A percentile compares a stretch with the other conserved stretches of the same genome.
Evolutionary conservation across 108 stramenopile genomes (phyloP).

Genomic region (Pelagomonas calceolata): DNA sequence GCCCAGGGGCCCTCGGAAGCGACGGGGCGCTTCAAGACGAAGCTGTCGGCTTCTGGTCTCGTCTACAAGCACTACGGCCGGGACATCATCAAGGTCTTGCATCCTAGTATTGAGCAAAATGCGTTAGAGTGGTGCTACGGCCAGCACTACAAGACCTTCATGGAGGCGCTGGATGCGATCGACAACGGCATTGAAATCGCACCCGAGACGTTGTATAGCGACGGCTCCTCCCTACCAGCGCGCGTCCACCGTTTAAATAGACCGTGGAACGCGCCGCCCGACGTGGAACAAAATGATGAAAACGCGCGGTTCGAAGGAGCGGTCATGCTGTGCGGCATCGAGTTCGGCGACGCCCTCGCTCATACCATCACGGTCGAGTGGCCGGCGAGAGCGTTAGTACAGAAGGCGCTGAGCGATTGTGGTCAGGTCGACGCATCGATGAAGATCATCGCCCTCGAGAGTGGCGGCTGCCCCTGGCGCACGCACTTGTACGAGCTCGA

Average conservation of each 20-base stretch:
- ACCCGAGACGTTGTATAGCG: constrained; percentile 53
- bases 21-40: constrained; percentile 57
- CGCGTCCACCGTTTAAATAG: constrained; percentile 80
- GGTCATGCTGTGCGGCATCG: constrained; percentile 64
- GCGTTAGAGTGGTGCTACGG: constrained; percentile 49
- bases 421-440: constrained; percentile 59
- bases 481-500: constrained; percentile 85
- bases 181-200: constrained; percentile 90
- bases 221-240: constrained; percentile 65
- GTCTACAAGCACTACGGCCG: constrained; percentile 93
- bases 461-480: constrained; percentile 83
- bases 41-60: constrained; percentile 80
- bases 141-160: constrained; percentile 70
- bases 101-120: constrained; percentile 46
- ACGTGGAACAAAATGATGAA: too few relatives aligned
- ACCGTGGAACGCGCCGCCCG: constrained; percentile 77
- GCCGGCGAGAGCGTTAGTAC: constrained; percentile 77
- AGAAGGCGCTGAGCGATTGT: constrained; percentile 55
- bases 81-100: constrained; percentile 63
- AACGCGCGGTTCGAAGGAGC: constrained; percentile 82
- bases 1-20: too few relatives aligned
- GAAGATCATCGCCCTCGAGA: constrained; percentile 57
- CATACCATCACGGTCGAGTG: constrained; percentile 73
- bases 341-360: constrained; percentile 66
- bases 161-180: constrained; percentile 95